These are phyloP conservation scores for Arachis stenosperma DNA, from an alignment of 306 rosid species.

Conservation along the genomic window DNA sequence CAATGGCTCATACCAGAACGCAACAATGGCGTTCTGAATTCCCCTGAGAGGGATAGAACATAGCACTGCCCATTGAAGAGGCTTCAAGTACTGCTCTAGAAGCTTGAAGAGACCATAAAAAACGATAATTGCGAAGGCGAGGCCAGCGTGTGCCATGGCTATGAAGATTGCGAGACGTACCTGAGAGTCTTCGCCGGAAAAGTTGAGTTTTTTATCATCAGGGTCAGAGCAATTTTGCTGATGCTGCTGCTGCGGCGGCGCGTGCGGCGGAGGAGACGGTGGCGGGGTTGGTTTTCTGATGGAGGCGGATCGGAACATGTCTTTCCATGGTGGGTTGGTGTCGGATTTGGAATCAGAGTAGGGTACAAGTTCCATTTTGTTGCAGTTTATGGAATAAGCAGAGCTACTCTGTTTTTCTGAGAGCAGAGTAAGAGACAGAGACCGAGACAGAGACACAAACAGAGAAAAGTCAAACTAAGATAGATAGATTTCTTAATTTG, in stretches of 20 bases:
- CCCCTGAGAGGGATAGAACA: constrained; percentile 88
- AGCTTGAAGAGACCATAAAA: constrained; percentile 60
- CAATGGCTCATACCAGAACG: constrained; percentile 79
- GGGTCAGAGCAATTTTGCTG: neutral
- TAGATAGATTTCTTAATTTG: neutral
- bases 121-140: constrained; percentile 61
- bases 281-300: constrained; percentile 46
- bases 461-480: neutral
- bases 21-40: constrained; percentile 65
- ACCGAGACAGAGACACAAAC: too few species aligned
- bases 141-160: constrained; percentile 92
- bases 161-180: constrained; percentile 77
- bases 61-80: constrained; percentile 81
- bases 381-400: too few species aligned
- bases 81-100: constrained; percentile 66
- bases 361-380: constrained; percentile 62
- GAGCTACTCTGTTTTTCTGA: neutral
- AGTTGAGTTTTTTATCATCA: constrained; percentile 18
- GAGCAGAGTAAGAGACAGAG: neutral
- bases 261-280: constrained; percentile 33
- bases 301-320: constrained; percentile 87
- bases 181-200: constrained; percentile 64
- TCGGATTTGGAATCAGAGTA: constrained; percentile 53
- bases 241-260: constrained; percentile 1
- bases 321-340: constrained; percentile 67